Conservation (phyloP, 1,139 yeast genomes). For the Blastobotrys elegans region DNA sequence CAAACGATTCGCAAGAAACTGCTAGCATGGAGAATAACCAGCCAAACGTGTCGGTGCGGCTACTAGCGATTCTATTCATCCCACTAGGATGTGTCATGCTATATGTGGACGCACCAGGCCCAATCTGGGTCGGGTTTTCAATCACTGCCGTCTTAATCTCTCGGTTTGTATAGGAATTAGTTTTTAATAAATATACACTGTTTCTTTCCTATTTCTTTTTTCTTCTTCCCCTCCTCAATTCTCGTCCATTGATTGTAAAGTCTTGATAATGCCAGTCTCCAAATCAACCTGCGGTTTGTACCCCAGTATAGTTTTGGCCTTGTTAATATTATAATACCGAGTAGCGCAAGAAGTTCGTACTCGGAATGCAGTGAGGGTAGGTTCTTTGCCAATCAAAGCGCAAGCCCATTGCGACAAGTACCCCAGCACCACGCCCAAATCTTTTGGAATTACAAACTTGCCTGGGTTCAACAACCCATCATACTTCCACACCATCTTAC, state of each 20-base stretch:
- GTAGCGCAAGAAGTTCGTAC: slow-evolving; percentile 92
- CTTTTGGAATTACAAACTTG: slow-evolving; percentile 64
- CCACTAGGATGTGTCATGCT: slow-evolving; percentile 10
- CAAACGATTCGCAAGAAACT: background rate
- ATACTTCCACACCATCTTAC: slow-evolving; percentile 95
- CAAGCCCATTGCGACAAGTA: slow-evolving; percentile 72
- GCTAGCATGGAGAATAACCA: background rate
- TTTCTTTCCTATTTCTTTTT: background rate
- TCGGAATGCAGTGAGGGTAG: slow-evolving; percentile 94
- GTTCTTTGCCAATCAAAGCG: slow-evolving; percentile 67
- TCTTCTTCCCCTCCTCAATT: too few species aligned
- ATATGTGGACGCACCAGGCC: slow-evolving; percentile 9
- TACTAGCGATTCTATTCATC: background rate
- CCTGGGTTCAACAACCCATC: slow-evolving; percentile 67
- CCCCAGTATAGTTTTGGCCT: slow-evolving; percentile 73
- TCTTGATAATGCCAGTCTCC: slow-evolving; percentile 75
- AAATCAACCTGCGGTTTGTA: slow-evolving; percentile 77
- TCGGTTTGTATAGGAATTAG: background rate
- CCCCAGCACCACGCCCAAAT: slow-evolving; percentile 75
- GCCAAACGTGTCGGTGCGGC: background rate
- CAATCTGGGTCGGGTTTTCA: slow-evolving; percentile 12
- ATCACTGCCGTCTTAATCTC: background rate
- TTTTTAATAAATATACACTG: background rate
- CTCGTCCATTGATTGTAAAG: slow-evolving; percentile 89
- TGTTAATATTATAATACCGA: slow-evolving; percentile 86